Base-by-base conservation (phyloP, 805 yeast species). In the Starmerella asiatica region DNA sequence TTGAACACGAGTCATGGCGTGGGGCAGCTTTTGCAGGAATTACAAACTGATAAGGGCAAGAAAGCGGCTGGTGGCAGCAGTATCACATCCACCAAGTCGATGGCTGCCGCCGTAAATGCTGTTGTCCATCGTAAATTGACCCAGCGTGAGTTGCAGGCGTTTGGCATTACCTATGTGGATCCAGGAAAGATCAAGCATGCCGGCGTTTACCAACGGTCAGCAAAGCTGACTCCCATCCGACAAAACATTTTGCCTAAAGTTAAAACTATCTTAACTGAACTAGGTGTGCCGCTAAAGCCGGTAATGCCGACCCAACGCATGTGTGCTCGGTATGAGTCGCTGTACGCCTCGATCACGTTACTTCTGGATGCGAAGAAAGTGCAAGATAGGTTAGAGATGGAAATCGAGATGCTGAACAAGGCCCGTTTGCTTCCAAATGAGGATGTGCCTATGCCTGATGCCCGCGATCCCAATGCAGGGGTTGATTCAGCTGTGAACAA, bases 301-400 rank as follows among this genome's bases (percentile, higher is more conserved):
- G 76, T 77, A 2, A 78, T 91, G 78, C 88, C 94, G 4, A 81
- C 97, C 0, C 73, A 78, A 27, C 74, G 68, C 38, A 84, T 86
- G 1, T 72, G 83, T 59, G 68, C 76, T 5, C 75, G 73, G 52
- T 85, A 79, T 54, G 96, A 88, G 51, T 74, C 73, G 41, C 60
- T 91, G 38, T 67, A 80, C 36, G 75, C 76, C 47, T 65, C 76
- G 0, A 80, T 83, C 23, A 75, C 75, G 11, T 70, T 78, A 2
- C 63, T 88, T 46, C 64, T 86, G 40, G 97, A 91, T 40, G 66
- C 86, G 14, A 88, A 88, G 61, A 79, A 75, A 56, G 93, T 83
- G 41, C 73, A 75, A 17, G 98, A 91, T 57, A 85, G 84, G 60
- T 63, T 86, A 12, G 86, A 82, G 46, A 76, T 93, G 3, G 97